phyloP scores from a whole-genome alignment of 371 early-diverging fungal species.

The Rhizomucor miehei region DNA sequence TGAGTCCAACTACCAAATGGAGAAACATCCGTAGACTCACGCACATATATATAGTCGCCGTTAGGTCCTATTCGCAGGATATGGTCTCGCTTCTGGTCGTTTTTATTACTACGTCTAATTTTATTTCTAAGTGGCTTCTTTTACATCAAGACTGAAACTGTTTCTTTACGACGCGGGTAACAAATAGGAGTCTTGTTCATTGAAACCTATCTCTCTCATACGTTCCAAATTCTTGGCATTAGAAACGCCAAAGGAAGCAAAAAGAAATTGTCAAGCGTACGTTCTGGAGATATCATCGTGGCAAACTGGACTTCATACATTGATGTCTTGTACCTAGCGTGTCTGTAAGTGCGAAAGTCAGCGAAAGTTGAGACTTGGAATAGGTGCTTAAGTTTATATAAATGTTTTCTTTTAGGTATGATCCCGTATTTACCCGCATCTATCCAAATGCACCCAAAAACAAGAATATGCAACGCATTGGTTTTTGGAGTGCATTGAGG shows the following conservation, averaged over 20 bases:
- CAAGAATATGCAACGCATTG: slow-evolving; percentile 36
- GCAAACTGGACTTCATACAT: slow-evolving; percentile 86
- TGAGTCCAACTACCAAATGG: slow-evolving; percentile 6
- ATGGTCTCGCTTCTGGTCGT: slow-evolving; percentile 32
- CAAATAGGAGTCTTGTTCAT: neutral
- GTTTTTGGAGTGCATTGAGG: slow-evolving; percentile 60
- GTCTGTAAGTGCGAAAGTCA: slow-evolving; percentile 35
- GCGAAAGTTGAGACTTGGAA: neutral
- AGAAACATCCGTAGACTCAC: neutral
- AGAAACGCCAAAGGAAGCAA: slow-evolving; percentile 6
- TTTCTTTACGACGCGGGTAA: slow-evolving; percentile 57
- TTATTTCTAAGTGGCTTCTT: slow-evolving; percentile 67
- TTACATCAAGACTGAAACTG: slow-evolving; percentile 51
- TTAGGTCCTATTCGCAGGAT: slow-evolving; percentile 36
- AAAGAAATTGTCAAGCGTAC: slow-evolving; percentile 12
- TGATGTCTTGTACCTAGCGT: slow-evolving; percentile 77
- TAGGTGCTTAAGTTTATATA: too few species aligned
- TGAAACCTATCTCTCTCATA: too few species aligned
- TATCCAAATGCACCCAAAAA: slow-evolving; percentile 39
- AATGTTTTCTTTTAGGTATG: slow-evolving; percentile 35
- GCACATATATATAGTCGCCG: slow-evolving; percentile 23
- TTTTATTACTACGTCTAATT: slow-evolving; percentile 45
- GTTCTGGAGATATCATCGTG: slow-evolving; percentile 71
- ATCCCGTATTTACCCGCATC: slow-evolving; percentile 76
- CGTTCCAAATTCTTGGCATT: too few species aligned